Base-by-base conservation (phyloP, 768 basidiomycete genomes). In the Tylopilus rubrobrunneus region DNA sequence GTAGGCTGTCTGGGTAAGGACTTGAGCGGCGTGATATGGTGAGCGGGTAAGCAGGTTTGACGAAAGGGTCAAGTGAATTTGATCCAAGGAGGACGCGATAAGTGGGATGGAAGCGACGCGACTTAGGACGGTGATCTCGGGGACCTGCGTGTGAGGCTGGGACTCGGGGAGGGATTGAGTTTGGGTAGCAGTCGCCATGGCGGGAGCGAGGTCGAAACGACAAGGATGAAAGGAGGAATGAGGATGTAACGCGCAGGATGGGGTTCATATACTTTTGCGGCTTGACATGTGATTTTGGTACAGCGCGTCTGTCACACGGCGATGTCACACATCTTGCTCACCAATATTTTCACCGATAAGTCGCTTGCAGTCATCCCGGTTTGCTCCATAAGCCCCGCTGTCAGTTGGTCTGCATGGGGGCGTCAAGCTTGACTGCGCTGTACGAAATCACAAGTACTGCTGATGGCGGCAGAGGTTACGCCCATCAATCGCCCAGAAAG, bases 71-170 rank as follows among this genome's bases (percentile, higher is more conserved):
- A 71, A 69, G 64, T 87, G 81, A 53, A 90, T 68, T 37, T 82
- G 78, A 54, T 75, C 74, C 54, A 89, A 67, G 5, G 82, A 81
- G 50, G 81, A 85, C 45, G 81, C 81, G 62, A 92, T 76, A 42
- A 91, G 71, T 21, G 89, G 89, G 53, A 92, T 90, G 44, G 81
- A 78, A n/a, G 76, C 79, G 46, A 92, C 79, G 53, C 88, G 85
- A 37, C 66, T 62, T 51, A 92, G 56, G 57, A 81, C 72, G 44
- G 82, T 89, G 62, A 89, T 63, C 66, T 84, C 82, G 50, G 86
- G 83, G 23, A 45, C 34, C 39, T 62, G 54, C 0, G 58, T 11
- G 23, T 59, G 57, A 8, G 59, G 17, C n/a, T 70, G 56, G 2
- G 68, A 8, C 37, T 48, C 40, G 1, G 63, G 45, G 34, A 63